Percentiles rank a stretch among this genome's conserved stretches.
These are phyloP conservation scores for Hortaea sp. DNA, from an alignment of 2,329 filamentous ascomycete genomes.

Conservation along the genomic window DNA sequence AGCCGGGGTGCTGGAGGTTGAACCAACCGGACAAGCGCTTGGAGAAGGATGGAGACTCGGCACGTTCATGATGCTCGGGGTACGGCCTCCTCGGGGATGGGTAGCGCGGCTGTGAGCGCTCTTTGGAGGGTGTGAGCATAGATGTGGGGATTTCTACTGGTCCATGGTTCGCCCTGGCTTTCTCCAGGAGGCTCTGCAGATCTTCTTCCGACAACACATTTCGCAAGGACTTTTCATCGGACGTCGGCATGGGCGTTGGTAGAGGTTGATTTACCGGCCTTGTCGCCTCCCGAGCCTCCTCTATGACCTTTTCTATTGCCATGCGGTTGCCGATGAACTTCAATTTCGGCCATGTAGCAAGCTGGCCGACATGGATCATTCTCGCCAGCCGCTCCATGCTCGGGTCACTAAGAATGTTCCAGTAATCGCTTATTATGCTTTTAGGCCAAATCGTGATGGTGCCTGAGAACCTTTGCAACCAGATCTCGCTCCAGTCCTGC, in stretches of 20 bases:
- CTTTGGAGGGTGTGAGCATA: conserved; percentile 13
- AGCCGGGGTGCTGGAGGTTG: conserved; percentile 8
- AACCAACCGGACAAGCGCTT: conserved; percentile 23
- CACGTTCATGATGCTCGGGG: conserved; percentile 1
- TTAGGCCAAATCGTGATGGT: conserved; percentile 97
- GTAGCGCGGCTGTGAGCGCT: conserved; percentile 1
- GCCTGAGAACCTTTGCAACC: conserved; percentile 88
- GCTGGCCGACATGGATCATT: conserved; percentile 85
- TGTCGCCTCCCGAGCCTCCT: conserved; percentile 43
- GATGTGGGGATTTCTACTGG: conserved; percentile 16
- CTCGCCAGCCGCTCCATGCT: conserved; percentile 62
- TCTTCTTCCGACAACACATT: conserved; percentile 39
- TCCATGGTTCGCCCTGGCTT: conserved; percentile 22
- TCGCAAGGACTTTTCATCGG: conserved; percentile 8
- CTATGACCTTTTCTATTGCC: conserved; percentile 63
- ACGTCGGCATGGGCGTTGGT: conserved; percentile 17
- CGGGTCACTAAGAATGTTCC: conserved; percentile 77
- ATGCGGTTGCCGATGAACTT: conserved; percentile 84
- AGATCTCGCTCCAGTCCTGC: conserved; percentile 94
- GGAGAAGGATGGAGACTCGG: conserved; percentile 20
- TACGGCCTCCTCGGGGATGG: neutral
- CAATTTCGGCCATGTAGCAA: conserved; percentile 81
- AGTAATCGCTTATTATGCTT: conserved; percentile 67
- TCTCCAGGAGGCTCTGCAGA: conserved; percentile 30
- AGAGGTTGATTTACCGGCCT: conserved; percentile 21